Evolutionary conservation across 306 rosid genomes (phyloP).

Genomic region (Casuarina cunninghamiana): DNA sequence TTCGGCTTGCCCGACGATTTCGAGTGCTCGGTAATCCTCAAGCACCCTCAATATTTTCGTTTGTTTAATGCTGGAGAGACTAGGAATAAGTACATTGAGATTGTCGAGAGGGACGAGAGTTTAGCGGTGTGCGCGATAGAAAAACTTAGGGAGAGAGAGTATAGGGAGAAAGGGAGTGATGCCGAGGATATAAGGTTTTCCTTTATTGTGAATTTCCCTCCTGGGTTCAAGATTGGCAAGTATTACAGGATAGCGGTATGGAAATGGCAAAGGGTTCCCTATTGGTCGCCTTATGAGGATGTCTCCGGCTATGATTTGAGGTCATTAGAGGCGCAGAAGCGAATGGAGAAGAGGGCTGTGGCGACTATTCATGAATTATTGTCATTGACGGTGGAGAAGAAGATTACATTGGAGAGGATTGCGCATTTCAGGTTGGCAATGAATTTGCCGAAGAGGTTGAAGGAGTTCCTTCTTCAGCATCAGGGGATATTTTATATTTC

Average conservation of each 20-base stretch:
- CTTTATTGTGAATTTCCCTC: constrained; percentile 72
- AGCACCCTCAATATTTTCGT: constrained; percentile 63
- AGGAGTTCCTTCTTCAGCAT: constrained; percentile 88
- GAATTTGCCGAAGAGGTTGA: constrained; percentile 78
- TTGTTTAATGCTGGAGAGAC: constrained; percentile 70
- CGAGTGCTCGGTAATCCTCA: constrained; percentile 69
- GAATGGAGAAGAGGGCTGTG: constrained; percentile 84
- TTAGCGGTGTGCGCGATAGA: constrained; percentile 65
- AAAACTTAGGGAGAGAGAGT: constrained; percentile 71
- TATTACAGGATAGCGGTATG: constrained; percentile 76
- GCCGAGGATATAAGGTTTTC: constrained; percentile 80
- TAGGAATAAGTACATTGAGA: constrained; percentile 77
- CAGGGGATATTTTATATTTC: constrained; percentile 90
- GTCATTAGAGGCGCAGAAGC: constrained; percentile 82
- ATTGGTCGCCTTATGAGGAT: constrained; percentile 91
- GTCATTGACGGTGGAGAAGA: constrained; percentile 81
- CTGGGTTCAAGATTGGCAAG: constrained; percentile 90
- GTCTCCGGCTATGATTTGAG: constrained; percentile 75
- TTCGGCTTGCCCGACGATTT: constrained; percentile 83
- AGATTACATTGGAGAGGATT: constrained; percentile 81
- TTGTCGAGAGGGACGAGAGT: constrained; percentile 51
- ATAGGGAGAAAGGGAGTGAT: constrained; percentile 70
- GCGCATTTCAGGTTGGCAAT: constrained; percentile 77
- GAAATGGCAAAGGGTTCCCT: constrained; percentile 91
- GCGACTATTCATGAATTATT: constrained; percentile 82